A percentile compares a stretch with the other conserved stretches of the same genome.
phyloP scores from a whole-genome alignment of 176 grass and related monocot genomes.

The Chrysopogon serrulatus region DNA sequence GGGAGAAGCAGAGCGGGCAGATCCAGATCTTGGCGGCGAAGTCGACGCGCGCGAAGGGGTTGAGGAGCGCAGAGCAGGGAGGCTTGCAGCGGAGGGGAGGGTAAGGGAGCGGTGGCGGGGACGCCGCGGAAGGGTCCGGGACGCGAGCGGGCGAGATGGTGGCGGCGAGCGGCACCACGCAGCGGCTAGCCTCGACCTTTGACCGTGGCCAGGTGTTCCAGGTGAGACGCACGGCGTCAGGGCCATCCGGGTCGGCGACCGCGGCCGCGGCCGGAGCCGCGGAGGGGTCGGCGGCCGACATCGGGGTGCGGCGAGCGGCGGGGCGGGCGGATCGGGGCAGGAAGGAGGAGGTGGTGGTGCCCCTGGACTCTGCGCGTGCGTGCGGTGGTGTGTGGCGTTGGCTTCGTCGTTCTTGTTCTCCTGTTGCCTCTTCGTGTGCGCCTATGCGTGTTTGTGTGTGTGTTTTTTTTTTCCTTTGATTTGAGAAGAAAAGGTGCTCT shows the following conservation, averaged over 20 bases:
- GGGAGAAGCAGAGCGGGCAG: conserved; percentile 93
- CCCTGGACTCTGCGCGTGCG: background rate
- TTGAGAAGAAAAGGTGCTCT: too few species aligned
- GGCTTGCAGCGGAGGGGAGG: conserved; percentile 89
- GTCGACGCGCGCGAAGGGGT: conserved; percentile 92
- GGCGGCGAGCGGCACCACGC: conserved; percentile 82
- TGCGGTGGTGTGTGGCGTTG: background rate
- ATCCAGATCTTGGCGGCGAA: conserved; percentile 99
- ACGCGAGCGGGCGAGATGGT: conserved; percentile 54
- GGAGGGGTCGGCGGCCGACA: conserved; percentile 28
- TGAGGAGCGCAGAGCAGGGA: conserved; percentile 74
- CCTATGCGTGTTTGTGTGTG: background rate
- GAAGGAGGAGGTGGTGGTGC: background rate
- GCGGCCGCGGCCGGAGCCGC: background rate
- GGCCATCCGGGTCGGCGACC: conserved; percentile 57
- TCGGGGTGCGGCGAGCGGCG: conserved; percentile 6
- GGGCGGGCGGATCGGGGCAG: conserved; percentile 18
- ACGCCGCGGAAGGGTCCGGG: conserved; percentile 40
- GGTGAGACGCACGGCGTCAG: conserved; percentile 78
- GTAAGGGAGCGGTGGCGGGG: conserved; percentile 65
- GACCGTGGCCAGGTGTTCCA: conserved; percentile 92
- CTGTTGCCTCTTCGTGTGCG: background rate
- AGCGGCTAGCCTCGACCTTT: conserved; percentile 96
- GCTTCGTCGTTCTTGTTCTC: background rate
- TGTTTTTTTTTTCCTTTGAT: too few species aligned